phyloP scores from a whole-genome alignment of 1,139 yeast genomes.

The Lodderomyces margitis region DNA sequence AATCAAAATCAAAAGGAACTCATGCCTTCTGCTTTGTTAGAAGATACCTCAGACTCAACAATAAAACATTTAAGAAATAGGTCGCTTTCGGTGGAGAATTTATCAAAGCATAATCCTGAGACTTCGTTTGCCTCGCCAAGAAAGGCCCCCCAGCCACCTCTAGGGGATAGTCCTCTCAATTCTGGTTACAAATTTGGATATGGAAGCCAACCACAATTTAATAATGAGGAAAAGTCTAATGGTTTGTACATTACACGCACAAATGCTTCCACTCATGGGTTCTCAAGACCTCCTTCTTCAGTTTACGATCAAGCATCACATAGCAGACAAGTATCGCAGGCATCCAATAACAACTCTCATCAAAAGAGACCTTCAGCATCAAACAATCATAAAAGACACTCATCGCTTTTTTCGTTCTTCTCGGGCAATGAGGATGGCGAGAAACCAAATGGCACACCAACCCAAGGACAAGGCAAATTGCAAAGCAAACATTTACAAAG shows the following conservation, averaged over 20 bases:
- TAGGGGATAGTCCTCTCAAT: constrained; percentile 21
- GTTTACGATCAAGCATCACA: constrained; percentile 39
- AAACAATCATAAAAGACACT: constrained; percentile 37
- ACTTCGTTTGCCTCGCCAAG: constrained; percentile 53
- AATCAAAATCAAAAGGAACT: constrained; percentile 11
- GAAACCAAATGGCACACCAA: constrained; percentile 10
- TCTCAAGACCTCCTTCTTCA: constrained; percentile 43
- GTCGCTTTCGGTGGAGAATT: constrained; percentile 49
- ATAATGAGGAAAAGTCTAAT: constrained; percentile 12
- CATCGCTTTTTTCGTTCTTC: constrained; percentile 46
- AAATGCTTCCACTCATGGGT: constrained; percentile 23
- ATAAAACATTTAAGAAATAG: constrained; percentile 18
- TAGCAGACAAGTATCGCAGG: constrained; percentile 26
- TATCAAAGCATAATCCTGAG: constrained; percentile 16
- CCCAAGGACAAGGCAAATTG: background rate
- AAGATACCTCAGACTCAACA: constrained; percentile 4
- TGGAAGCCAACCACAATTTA: constrained; percentile 13
- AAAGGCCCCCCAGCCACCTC: constrained; percentile 47
- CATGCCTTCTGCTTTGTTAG: constrained; percentile 17
- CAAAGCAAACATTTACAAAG: constrained; percentile 10
- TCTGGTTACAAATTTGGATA: constrained; percentile 27
- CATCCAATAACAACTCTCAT: constrained; percentile 15
- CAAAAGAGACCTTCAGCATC: constrained; percentile 29
- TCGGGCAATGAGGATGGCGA: constrained; percentile 22
- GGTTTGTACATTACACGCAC: constrained; percentile 26